These are phyloP conservation scores for Trichoderma cornu-damae DNA, from an alignment of 2,329 filamentous ascomycete species.

Conservation along the genomic window DNA sequence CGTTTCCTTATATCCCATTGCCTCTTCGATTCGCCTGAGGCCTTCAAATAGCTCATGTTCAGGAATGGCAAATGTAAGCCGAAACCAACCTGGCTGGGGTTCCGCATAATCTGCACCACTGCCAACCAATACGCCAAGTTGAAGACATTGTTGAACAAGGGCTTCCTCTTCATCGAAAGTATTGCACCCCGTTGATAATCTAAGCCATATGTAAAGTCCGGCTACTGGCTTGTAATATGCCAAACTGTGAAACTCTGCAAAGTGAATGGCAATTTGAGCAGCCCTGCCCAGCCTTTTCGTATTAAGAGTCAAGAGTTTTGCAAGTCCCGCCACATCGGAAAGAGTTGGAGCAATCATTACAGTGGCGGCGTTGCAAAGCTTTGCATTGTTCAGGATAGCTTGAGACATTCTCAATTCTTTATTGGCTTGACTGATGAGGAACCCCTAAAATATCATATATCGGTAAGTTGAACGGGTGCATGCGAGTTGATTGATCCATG, in stretches of 20 bases:
- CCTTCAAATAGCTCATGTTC: slow-evolving; percentile 2
- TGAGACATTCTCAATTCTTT: slow-evolving; percentile 12
- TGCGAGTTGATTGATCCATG: too few relatives aligned
- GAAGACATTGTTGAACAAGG: not conserved
- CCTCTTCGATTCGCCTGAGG: slow-evolving; percentile 9
- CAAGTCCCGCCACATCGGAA: not conserved
- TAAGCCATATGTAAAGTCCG: slow-evolving; percentile 13
- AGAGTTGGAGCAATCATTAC: slow-evolving; percentile 6
- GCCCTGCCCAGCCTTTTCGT: not conserved
- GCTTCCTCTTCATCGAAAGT: slow-evolving; percentile 7
- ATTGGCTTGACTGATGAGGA: slow-evolving; percentile 10
- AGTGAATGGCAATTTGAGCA: not conserved
- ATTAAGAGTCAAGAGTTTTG: not conserved
- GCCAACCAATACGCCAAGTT: not conserved
- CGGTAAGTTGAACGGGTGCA: not conserved
- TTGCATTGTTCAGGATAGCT: slow-evolving; percentile 15
- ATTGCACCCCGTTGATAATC: not conserved
- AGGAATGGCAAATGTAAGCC: slow-evolving; percentile 10
- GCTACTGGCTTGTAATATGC: slow-evolving; percentile 15
- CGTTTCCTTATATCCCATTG: not conserved
- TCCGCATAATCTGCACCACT: slow-evolving; percentile 15
- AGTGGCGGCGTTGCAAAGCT: slow-evolving; percentile 10
- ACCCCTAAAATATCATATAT: not conserved
- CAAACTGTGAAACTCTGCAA: slow-evolving; percentile 13
- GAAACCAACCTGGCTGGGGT: slow-evolving; percentile 13